These are phyloP conservation scores for Fusarium austroafricanum DNA, from an alignment of 2,329 filamentous ascomycete genomes.

Conservation along the genomic window DNA sequence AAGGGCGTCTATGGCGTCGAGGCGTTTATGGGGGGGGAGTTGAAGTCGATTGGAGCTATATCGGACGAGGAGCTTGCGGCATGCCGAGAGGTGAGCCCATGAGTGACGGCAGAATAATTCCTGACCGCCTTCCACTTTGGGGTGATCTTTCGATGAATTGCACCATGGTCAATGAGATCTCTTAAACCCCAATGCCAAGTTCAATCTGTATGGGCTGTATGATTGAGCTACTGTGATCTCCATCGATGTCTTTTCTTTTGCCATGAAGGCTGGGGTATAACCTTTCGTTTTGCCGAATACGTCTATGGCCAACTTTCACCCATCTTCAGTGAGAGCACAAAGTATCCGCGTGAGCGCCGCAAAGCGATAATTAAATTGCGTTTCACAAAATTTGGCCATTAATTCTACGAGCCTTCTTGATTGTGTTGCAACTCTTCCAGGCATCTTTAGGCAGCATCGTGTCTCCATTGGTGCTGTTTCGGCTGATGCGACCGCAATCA, in stretches of 20 bases:
- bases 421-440: not conserved
- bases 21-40: slow-evolving; percentile 8
- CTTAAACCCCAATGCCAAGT: not conserved
- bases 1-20: not conserved
- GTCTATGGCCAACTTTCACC: accelerated
- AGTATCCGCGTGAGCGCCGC: not conserved
- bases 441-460: slow-evolving; percentile 1
- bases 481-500: not conserved
- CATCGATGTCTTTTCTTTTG: not conserved
- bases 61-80: slow-evolving; percentile 44
- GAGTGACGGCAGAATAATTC: slow-evolving; percentile 33
- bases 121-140: slow-evolving; percentile 39
- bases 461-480: not conserved
- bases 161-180: not conserved
- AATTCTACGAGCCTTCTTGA: accelerated
- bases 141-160: not conserved
- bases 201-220: too few relatives aligned
- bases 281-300: too few relatives aligned
- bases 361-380: not conserved
- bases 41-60: slow-evolving; percentile 25
- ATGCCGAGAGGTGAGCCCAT: slow-evolving; percentile 42
- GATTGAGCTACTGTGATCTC: too few relatives aligned
- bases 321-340: not conserved
- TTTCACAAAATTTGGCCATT: not conserved
- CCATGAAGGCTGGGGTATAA: too few relatives aligned